Evolutionary conservation across 2,329 filamentous ascomycete species (phyloP), one percentile per base, ranked within the genome.

Genomic region (Cladosporium phlei): DNA sequence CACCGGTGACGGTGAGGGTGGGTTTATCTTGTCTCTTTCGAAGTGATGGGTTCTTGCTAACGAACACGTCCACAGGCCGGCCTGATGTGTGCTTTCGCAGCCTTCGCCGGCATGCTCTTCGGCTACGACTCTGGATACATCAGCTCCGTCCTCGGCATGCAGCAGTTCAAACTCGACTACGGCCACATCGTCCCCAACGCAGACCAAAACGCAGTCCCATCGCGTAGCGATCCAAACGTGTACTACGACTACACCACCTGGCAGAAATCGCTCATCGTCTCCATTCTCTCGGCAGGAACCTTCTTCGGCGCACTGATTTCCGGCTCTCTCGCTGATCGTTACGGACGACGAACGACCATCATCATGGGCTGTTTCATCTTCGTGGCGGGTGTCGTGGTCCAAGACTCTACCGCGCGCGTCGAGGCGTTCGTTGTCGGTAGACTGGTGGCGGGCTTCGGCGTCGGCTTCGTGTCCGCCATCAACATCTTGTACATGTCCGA

Each of bases 221-320:
- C 51, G 20, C 52, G 46, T 12, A 44, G 49, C 1, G 46, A 46
- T 8, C 48, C 54, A n/a, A 39, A 52, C 4, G 49, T 43, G 12
- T 58, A 55, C 35, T 60, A 56, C 50, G 48, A 38, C 44, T 62
- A 65, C 51, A 46, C 52, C 19, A 58, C 60, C 3, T 62, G 58
- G 50, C 50, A 66, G 43, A 61, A 78, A 34, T 84, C 83, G 0
- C 71, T 80, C 30, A 80, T 86, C 49, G 83, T 86, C 27, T 87
- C 85, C 5, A 88, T 88, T 55, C 75, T 89, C 14, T 88, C 84
- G 1, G 82, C 82, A 22, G 85, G 85, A 48, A 88, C 85, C 24
- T 89, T 89, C 67, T 83, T 88, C 54, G 86, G 86, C 30, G 78
- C 85, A 11, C 73, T 89, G 16, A 42, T 70, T 24, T 68, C 69